A percentile compares a stretch with the other conserved stretches of the same genome.
phyloP scores from a whole-genome alignment of 108 stramenopile species.

The Discostella stelligeroides region DNA sequence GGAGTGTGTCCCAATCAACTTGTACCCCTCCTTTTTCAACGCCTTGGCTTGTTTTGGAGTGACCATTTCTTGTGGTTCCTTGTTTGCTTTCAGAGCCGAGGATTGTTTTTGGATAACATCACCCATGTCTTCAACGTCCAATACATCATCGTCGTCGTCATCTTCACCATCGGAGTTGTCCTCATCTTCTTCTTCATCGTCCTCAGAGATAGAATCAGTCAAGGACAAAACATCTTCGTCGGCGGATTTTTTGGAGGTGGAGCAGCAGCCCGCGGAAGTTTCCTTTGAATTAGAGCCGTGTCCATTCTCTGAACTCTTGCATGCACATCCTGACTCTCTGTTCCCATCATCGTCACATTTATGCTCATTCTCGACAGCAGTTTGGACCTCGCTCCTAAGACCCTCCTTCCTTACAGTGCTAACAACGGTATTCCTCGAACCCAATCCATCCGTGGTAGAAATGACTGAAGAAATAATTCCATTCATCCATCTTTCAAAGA shows the following conservation, averaged over 20 bases:
- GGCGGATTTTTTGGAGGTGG: conserved; percentile 3
- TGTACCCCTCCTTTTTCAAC: conserved; percentile 96
- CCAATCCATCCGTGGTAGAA: not conserved
- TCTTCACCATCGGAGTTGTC: conserved; percentile 57
- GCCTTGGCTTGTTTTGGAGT: conserved; percentile 89
- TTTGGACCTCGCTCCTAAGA: not conserved
- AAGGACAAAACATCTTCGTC: conserved; percentile 40
- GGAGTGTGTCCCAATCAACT: conserved; percentile 93
- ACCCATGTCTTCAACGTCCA: conserved; percentile 95
- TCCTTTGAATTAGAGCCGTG: conserved; percentile 1
- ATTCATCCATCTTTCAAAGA: conserved; percentile 56
- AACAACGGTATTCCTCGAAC: conserved; percentile 1
- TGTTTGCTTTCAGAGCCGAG: conserved; percentile 24
- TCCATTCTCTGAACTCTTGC: conserved; percentile 9
- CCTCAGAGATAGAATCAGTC: conserved; percentile 37
- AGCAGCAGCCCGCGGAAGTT: conserved; percentile 7
- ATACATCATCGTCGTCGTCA: conserved; percentile 59
- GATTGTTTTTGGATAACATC: conserved; percentile 53
- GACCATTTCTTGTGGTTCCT: conserved; percentile 87
- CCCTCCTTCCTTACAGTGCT: not conserved
- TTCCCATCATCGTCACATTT: not conserved
- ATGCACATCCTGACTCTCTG: conserved; percentile 16
- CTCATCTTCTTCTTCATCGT: conserved; percentile 25
- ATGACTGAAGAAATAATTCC: conserved; percentile 36
- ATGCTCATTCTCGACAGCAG: conserved; percentile 1